phyloP scores from a whole-genome alignment of 2,329 filamentous ascomycete genomes.

The Coleophoma cylindrospora region DNA sequence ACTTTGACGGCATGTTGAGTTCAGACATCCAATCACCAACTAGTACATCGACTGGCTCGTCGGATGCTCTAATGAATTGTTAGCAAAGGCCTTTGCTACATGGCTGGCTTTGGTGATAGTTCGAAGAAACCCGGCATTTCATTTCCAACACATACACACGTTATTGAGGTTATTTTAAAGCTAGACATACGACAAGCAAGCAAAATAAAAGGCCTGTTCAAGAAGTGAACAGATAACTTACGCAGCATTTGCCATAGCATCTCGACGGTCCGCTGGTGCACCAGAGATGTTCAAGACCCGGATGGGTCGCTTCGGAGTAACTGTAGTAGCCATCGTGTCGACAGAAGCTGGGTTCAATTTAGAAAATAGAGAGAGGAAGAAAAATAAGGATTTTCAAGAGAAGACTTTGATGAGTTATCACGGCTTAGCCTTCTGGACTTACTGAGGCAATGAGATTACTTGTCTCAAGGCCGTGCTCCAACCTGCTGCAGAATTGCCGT shows the following conservation, averaged over 20 bases:
- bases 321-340: neutral
- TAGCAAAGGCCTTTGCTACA: neutral
- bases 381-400: neutral
- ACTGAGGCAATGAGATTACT: too few relatives aligned
- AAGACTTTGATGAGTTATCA: too few relatives aligned
- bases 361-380: neutral
- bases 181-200: too few relatives aligned
- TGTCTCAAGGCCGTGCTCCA: too few relatives aligned
- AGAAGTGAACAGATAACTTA: neutral
- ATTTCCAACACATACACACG: neutral
- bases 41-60: slow-evolving; percentile 1
- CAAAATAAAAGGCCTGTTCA: too few relatives aligned
- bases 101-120: neutral
- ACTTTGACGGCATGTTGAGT: slow-evolving; percentile 1
- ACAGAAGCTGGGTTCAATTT: neutral
- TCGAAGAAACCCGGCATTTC: neutral
- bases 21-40: slow-evolving; percentile 3
- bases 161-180: too few relatives aligned
- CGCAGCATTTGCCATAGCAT: slow-evolving; percentile 3
- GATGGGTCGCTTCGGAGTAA: neutral
- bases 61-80: neutral
- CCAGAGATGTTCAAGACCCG: slow-evolving; percentile 5
- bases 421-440: too few relatives aligned
- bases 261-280: slow-evolving; percentile 1
- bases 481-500: too few relatives aligned